Evolutionary conservation across 192 early-diverging fungal genomes (phyloP).

Genomic region (Backusella mclennaniae): DNA sequence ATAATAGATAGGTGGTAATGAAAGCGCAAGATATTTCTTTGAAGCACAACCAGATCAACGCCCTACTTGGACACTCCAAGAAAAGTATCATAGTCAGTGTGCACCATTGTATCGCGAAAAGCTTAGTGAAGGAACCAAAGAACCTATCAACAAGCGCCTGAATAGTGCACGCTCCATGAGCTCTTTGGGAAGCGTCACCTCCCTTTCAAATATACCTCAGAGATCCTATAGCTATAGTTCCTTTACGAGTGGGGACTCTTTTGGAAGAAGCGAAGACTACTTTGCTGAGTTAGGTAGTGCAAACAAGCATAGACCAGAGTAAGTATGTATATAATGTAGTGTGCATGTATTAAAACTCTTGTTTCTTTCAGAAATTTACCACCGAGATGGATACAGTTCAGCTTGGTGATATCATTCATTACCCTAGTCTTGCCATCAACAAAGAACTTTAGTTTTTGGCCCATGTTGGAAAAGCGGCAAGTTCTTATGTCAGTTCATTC

Average conservation of each 20-base stretch:
- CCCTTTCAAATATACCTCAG: neutral
- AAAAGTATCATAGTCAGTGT: slow-evolving; percentile 88
- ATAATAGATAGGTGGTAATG: slow-evolving; percentile 80
- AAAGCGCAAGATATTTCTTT: slow-evolving; percentile 85
- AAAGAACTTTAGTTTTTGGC: slow-evolving; percentile 66
- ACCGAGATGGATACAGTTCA: slow-evolving; percentile 46
- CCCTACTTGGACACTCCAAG: slow-evolving; percentile 69
- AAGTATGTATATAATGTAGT: neutral
- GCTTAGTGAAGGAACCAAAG: slow-evolving; percentile 39
- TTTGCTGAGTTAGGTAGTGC: slow-evolving; percentile 62
- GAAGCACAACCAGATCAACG: slow-evolving; percentile 72
- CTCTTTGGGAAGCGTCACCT: neutral
- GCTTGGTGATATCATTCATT: slow-evolving; percentile 61
- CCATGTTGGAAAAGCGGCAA: slow-evolving; percentile 36
- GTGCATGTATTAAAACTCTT: neutral
- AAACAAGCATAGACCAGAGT: slow-evolving; percentile 59
- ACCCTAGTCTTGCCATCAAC: slow-evolving; percentile 47
- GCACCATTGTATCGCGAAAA: slow-evolving; percentile 88
- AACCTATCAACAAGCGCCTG: neutral
- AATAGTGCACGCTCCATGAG: slow-evolving; percentile 14
- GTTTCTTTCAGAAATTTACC: slow-evolving; percentile 30
- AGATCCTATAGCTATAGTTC: neutral
- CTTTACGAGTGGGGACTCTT: neutral
- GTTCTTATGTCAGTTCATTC: slow-evolving; percentile 58
- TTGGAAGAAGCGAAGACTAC: slow-evolving; percentile 70